phyloP scores from a whole-genome alignment of 352 stramenopile genomes.

The Sclerospora graminicola region DNA sequence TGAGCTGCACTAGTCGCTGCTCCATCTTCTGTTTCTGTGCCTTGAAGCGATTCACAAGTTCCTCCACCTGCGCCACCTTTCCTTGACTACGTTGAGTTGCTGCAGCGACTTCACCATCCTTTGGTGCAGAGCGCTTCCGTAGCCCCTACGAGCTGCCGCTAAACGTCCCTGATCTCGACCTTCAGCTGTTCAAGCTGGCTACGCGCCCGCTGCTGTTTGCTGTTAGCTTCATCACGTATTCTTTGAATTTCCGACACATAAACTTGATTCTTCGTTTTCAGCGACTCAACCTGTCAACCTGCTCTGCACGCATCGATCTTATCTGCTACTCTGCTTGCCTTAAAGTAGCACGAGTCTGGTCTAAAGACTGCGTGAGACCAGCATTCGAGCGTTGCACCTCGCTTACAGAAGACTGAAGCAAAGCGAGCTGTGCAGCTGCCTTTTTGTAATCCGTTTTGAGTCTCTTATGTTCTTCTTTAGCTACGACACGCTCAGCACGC shows the following conservation, averaged over 20 bases:
- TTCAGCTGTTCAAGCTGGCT: slow-evolving; percentile 32
- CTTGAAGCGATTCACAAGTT: slow-evolving; percentile 20
- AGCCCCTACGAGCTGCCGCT: slow-evolving; percentile 25
- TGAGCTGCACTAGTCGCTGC: slow-evolving; percentile 16
- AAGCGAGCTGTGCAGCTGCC: slow-evolving; percentile 15
- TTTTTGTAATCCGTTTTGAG: slow-evolving; percentile 22
- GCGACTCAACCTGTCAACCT: slow-evolving; percentile 39
- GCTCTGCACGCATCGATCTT: slow-evolving; percentile 22
- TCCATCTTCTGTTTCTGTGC: slow-evolving; percentile 13
- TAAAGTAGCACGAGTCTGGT: slow-evolving; percentile 27
- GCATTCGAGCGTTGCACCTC: slow-evolving; percentile 45
- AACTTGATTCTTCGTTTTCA: slow-evolving; percentile 53
- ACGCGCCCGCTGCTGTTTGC: slow-evolving; percentile 24
- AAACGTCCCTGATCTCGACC: slow-evolving; percentile 16
- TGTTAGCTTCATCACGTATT: slow-evolving; percentile 37
- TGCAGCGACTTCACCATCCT: slow-evolving; percentile 27
- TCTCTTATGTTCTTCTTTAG: slow-evolving; percentile 20
- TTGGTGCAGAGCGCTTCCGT: slow-evolving; percentile 20
- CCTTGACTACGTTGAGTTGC: slow-evolving; percentile 23
- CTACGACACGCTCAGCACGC: slow-evolving; percentile 17
- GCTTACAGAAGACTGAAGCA: slow-evolving; percentile 14
- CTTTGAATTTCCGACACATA: slow-evolving; percentile 41
- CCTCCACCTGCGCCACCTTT: slow-evolving; percentile 21
- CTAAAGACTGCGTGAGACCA: slow-evolving; percentile 33
- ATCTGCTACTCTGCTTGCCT: slow-evolving; percentile 38